These are phyloP conservation scores for Trametes polyzona DNA, from an alignment of 1,284 basidiomycete species.

Conservation along the genomic window DNA sequence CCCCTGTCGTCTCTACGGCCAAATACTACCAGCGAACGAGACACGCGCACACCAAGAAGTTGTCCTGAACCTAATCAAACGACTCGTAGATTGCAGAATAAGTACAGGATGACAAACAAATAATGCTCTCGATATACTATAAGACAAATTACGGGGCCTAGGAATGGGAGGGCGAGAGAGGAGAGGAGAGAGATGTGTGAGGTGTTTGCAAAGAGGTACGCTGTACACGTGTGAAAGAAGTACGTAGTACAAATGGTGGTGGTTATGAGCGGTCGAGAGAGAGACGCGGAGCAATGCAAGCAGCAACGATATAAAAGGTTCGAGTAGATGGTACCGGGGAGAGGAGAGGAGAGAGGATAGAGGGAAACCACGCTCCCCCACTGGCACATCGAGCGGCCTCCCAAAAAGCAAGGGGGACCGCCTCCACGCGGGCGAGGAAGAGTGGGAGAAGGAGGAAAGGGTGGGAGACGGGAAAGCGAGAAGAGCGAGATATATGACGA, in stretches of 20 bases:
- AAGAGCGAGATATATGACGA: slow-evolving; percentile 45
- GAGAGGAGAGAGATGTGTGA: slow-evolving; percentile 4
- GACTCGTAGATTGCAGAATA: slow-evolving; percentile 49
- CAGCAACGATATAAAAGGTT: slow-evolving; percentile 36
- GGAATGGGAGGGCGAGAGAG: slow-evolving; percentile 25
- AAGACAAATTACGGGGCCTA: slow-evolving; percentile 42
- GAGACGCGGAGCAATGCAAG: slow-evolving; percentile 20
- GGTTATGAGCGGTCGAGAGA: no score
- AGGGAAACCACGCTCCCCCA: slow-evolving; percentile 1
- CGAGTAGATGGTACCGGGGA: slow-evolving; percentile 22
- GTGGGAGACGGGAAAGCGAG: slow-evolving; percentile 33
- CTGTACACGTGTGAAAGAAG: slow-evolving; percentile 43
- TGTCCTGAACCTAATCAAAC: slow-evolving; percentile 28
- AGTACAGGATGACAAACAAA: slow-evolving; percentile 70
- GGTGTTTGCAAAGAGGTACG: slow-evolving; percentile 40
- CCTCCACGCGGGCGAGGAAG: slow-evolving; percentile 13
- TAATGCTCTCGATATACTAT: slow-evolving; percentile 57
- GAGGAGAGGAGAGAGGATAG: slow-evolving; percentile 11
- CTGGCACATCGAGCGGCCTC: background rate
- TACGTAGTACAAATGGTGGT: slow-evolving; percentile 41
- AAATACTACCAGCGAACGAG: no score
- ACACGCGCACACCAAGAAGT: background rate
- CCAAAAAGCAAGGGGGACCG: background rate
- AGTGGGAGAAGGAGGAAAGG: slow-evolving; percentile 16
- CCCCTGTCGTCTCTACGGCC: no score